Evolutionary conservation across 2,329 filamentous ascomycete species (phyloP), one percentile per base, ranked within the genome.

Genomic region (Nemania serpens): DNA sequence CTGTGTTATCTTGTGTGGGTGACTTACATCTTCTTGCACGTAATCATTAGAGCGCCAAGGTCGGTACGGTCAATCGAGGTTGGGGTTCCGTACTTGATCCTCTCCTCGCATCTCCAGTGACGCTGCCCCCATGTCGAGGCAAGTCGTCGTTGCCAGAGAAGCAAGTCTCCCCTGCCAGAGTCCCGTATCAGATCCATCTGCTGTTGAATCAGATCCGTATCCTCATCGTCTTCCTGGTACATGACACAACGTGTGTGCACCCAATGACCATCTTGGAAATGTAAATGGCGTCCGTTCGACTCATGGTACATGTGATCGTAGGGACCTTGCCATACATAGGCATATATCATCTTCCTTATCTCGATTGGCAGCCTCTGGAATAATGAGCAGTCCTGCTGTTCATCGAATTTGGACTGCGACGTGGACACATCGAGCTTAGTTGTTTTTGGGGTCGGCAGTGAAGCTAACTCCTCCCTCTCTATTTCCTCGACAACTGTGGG

Each of bases 281-380:
- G 65, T 17, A 73, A 49, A 55, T 73, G 71, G 17, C 70, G 66
- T 1, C 70, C 70, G 29, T 66, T 63, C 3, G 62, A 55, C 4
- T 64, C 51, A 29, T 73, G 68, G 45, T 72, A 73, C 53, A 66
- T 67, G 55, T 71, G 54, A 52, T 71, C 71, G 51, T 70, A 62
- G 6, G 58, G 46, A 3, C 65, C 65, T 9, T 37, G 47, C 70
- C 70, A 73, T 41, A 70, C 62, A 33, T 70, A 66, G 34, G 60
- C 57, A 51, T 73, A 73, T 48, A 76, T 70, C 62, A 70, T 70
- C 49, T 67, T 71, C 17, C 75, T 70, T 6, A 77, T 69, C 62
- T 77, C 75, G 9, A 70, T 61, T 9, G 75, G 74, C 1, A 77
- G 64, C 29, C 66, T 68, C 48, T 68, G 69, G 56, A 76, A 73